phyloP scores from a whole-genome alignment of 768 basidiomycete genomes.

The Suillus subluteus region DNA sequence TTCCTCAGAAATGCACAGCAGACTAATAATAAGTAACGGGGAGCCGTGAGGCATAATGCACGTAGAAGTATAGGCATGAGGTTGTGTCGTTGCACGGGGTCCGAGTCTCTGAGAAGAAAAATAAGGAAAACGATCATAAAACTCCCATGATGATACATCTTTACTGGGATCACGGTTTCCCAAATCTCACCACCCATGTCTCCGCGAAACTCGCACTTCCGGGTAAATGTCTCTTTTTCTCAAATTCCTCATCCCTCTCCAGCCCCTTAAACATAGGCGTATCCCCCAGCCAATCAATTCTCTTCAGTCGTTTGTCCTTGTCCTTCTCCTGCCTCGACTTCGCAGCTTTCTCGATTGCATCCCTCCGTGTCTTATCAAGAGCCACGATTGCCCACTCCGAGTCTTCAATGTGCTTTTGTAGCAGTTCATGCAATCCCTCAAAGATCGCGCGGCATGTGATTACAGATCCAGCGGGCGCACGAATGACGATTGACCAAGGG shows the following conservation, averaged over 20 bases:
- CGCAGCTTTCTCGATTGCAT: conserved; percentile 51
- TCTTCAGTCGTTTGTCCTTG: conserved; percentile 43
- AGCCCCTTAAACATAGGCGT: conserved; percentile 62
- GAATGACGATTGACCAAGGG: conserved; percentile 68
- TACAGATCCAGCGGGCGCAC: conserved; percentile 30
- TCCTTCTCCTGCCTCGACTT: conserved; percentile 49
- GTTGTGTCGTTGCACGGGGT: neutral
- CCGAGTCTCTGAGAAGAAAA: neutral
- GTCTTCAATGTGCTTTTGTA: conserved; percentile 60
- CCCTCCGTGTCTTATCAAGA: conserved; percentile 44
- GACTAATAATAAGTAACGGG: neutral
- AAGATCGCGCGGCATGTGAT: conserved; percentile 59
- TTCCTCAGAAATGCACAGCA: neutral
- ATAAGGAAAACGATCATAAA: neutral
- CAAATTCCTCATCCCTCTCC: conserved; percentile 60
- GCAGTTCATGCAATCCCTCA: conserved; percentile 48
- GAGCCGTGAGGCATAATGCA: neutral
- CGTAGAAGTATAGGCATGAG: neutral
- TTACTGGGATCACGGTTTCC: conserved; percentile 26
- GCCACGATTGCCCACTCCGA: conserved; percentile 69
- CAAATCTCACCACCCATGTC: conserved; percentile 64
- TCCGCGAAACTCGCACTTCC: conserved; percentile 45
- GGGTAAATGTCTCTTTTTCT: conserved; percentile 53
- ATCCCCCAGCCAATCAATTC: conserved; percentile 70
- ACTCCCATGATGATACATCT: conserved; percentile 1